phyloP scores from a whole-genome alignment of 257 asterid species.

The Vinca minor region DNA sequence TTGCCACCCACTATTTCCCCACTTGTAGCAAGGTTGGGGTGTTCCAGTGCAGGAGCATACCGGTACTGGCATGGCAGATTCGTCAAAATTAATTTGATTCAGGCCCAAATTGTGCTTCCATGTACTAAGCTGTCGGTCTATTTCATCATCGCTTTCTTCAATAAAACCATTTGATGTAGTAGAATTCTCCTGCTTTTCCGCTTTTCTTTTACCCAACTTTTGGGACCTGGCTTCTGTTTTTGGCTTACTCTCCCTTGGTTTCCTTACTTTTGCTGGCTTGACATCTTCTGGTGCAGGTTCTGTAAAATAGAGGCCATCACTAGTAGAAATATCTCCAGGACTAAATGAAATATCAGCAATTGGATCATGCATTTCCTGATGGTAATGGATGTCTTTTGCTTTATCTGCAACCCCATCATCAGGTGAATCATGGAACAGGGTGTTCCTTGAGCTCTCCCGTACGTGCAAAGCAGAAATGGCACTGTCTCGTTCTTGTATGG shows the following conservation, averaged over 20 bases:
- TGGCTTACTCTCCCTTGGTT: conserved; percentile 38
- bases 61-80: conserved; percentile 84
- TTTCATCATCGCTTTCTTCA: conserved; percentile 44
- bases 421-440: conserved; percentile 38
- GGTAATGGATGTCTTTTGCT: conserved; percentile 40
- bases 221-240: conserved; percentile 38
- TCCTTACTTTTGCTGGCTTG: conserved; percentile 51
- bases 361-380: conserved; percentile 31
- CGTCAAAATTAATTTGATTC: conserved; percentile 71
- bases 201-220: conserved; percentile 39
- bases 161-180: conserved; percentile 39
- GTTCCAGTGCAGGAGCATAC: conserved; percentile 88
- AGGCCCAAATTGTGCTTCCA: conserved; percentile 74
- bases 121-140: conserved; percentile 40
- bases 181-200: conserved; percentile 39
- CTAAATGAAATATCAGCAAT: conserved; percentile 34
- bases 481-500: conserved; percentile 65
- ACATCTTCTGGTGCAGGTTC: conserved; percentile 39
- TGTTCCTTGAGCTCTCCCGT: conserved; percentile 46
- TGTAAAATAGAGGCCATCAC: conserved; percentile 22
- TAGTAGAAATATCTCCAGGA: conserved; percentile 35
- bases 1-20: conserved; percentile 98
- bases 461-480: conserved; percentile 57
- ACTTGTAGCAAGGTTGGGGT: conserved; percentile 87
- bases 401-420: conserved; percentile 36